Evolutionary conservation across 2,329 filamentous ascomycete species (phyloP).

Genomic region (Westerdykella ornata): DNA sequence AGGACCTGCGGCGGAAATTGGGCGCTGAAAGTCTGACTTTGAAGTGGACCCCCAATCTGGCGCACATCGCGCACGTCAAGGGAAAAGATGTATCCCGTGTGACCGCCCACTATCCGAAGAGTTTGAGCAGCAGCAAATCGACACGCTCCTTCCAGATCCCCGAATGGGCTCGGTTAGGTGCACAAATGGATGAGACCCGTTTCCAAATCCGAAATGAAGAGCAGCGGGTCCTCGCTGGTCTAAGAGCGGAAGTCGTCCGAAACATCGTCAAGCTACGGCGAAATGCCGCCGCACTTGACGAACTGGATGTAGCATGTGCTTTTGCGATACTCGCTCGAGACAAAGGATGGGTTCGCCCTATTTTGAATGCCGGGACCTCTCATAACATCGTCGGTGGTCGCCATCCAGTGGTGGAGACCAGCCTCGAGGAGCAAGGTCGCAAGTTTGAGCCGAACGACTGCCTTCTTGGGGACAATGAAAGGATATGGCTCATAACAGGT

Average conservation of each 20-base stretch:
- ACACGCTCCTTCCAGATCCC: slow-evolving; percentile 79
- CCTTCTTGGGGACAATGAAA: slow-evolving; percentile 69
- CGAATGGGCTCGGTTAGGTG: slow-evolving; percentile 77
- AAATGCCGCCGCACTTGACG: slow-evolving; percentile 86
- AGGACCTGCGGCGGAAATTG: slow-evolving; percentile 56
- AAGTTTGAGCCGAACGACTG: slow-evolving; percentile 84
- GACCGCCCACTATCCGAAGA: slow-evolving; percentile 40
- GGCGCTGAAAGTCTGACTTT: slow-evolving; percentile 55
- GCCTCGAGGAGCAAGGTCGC: slow-evolving; percentile 70
- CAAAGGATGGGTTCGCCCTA: slow-evolving; percentile 65
- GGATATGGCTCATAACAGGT: slow-evolving; percentile 61
- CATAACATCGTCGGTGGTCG: slow-evolving; percentile 80
- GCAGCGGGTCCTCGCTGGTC: slow-evolving; percentile 64
- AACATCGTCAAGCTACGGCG: slow-evolving; percentile 80
- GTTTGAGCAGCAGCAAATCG: slow-evolving; percentile 70
- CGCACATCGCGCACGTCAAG: slow-evolving; percentile 86
- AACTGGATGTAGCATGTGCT: slow-evolving; percentile 82
- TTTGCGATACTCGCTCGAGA: slow-evolving; percentile 75
- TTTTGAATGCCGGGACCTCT: slow-evolving; percentile 55
- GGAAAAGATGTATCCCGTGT: slow-evolving; percentile 57
- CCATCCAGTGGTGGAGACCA: slow-evolving; percentile 86
- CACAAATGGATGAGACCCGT: slow-evolving; percentile 68
- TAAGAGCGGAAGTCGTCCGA: slow-evolving; percentile 69
- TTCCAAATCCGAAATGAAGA: slow-evolving; percentile 78
- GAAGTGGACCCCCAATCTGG: slow-evolving; percentile 78